Percentiles rank a stretch among this genome's conserved stretches.
These are phyloP conservation scores for Beauveria sp. DNA, from an alignment of 2,329 filamentous ascomycete species.

Conservation along the genomic window DNA sequence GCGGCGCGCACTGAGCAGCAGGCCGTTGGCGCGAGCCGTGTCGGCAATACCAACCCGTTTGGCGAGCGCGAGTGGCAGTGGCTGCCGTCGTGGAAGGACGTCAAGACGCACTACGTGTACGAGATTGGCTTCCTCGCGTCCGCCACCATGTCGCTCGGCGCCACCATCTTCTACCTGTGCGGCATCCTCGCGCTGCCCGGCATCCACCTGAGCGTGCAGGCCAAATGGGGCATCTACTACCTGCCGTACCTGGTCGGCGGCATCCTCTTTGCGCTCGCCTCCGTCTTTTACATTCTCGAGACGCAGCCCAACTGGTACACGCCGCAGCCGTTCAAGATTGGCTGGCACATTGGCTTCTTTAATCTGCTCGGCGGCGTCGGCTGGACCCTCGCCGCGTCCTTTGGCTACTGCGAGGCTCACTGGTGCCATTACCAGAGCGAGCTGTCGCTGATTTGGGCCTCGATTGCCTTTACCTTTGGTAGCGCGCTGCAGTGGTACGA, in stretches of 20 bases:
- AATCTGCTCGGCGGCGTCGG: conserved; percentile 55
- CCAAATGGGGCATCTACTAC: conserved; percentile 49
- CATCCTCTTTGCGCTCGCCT: conserved; percentile 48
- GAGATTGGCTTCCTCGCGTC: conserved; percentile 58
- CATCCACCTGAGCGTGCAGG: conserved; percentile 40
- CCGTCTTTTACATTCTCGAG: conserved; percentile 54
- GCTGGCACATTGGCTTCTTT: conserved; percentile 60
- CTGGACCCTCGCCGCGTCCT: conserved; percentile 50
- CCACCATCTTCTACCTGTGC: conserved; percentile 57
- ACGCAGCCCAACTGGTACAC: conserved; percentile 55
- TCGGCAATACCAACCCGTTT: neutral
- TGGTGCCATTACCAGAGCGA: conserved; percentile 36
- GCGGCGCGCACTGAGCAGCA: neutral
- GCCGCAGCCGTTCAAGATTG: conserved; percentile 45
- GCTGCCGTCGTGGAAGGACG: conserved; percentile 47
- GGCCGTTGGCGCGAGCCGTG: neutral
- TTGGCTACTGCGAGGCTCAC: conserved; percentile 38
- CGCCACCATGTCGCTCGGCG: conserved; percentile 46
- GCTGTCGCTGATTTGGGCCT: conserved; percentile 20
- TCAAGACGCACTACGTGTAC: conserved; percentile 51
- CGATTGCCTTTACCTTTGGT: conserved; percentile 14
- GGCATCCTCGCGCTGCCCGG: conserved; percentile 54
- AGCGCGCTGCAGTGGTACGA: conserved; percentile 19
- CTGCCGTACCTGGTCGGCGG: conserved; percentile 54
- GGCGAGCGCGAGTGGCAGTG: conserved; percentile 41